Conservation (phyloP, 2,329 filamentous ascomycete species). For the Fusarium coicis region DNA sequence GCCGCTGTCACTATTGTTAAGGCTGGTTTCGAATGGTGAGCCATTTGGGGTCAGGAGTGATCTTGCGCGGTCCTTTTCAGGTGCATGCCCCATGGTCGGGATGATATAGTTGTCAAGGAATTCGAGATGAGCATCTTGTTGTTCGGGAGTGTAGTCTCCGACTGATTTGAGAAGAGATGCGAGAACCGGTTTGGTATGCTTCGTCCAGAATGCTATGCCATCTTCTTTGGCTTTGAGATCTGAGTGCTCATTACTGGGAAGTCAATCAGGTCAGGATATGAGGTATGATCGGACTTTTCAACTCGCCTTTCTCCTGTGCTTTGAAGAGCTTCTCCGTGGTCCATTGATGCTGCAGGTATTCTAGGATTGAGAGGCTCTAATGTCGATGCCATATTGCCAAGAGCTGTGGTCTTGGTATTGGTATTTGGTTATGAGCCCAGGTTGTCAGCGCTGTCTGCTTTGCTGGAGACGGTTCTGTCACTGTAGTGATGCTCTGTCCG, state of each 20-base stretch:
- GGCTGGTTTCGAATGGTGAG: constrained; percentile 24
- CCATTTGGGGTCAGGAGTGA: constrained; percentile 18
- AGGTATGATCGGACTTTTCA: neutral
- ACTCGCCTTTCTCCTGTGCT: neutral
- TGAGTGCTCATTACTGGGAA: neutral
- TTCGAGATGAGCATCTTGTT: constrained; percentile 9
- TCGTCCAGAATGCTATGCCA: constrained; percentile 15
- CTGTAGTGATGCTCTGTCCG: neutral
- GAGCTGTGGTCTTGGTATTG: rapidly evolving
- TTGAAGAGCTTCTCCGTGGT: neutral
- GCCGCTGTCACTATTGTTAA: constrained; percentile 15
- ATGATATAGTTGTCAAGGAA: constrained; percentile 15
- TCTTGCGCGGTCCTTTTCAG: constrained; percentile 2
- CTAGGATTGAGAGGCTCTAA: neutral
- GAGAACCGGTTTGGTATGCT: constrained; percentile 10
- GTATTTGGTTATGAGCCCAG: neutral
- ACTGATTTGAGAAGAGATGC: constrained; percentile 9
- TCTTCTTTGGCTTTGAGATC: neutral
- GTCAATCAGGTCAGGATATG: neutral
- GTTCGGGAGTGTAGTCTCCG: constrained; percentile 13
- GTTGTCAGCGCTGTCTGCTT: neutral
- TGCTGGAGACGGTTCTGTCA: neutral
- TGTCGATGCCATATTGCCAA: neutral
- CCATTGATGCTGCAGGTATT: neutral
- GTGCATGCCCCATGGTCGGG: constrained; percentile 7